These are phyloP conservation scores for Podospora conica DNA, from an alignment of 495 filamentous ascomycete species.

Conservation along the genomic window DNA sequence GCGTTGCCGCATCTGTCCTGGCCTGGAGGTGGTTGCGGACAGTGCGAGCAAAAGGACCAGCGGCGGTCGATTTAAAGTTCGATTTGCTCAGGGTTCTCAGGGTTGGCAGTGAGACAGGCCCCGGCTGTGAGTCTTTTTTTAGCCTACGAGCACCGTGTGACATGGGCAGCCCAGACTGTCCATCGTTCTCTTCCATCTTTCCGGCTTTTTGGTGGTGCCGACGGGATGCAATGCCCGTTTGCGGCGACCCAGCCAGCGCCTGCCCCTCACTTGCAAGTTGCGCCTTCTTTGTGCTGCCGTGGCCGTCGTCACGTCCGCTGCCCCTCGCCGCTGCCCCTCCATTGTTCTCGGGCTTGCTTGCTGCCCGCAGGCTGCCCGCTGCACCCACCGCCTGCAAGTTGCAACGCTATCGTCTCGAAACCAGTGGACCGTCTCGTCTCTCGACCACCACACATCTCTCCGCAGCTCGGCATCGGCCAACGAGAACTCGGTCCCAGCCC, in stretches of 20 bases:
- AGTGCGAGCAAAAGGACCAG: neutral
- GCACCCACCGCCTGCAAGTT: neutral
- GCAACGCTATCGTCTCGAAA: neutral
- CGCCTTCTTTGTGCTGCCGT: neutral
- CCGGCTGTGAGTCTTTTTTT: slow-evolving; percentile 1
- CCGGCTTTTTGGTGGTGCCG: neutral
- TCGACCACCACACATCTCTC: neutral
- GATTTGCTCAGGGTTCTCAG: neutral
- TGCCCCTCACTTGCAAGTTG: neutral
- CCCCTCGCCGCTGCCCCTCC: neutral
- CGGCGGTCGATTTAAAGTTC: neutral
- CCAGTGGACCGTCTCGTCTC: neutral
- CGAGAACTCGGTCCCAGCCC: neutral
- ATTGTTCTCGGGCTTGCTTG: neutral
- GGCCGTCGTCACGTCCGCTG: neutral
- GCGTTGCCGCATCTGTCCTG: neutral
- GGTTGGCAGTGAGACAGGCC: neutral
- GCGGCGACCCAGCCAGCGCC: too few relatives aligned
- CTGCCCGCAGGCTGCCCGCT: neutral
- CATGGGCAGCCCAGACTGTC: neutral
- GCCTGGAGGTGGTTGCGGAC: neutral
- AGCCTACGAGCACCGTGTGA: neutral
- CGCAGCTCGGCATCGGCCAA: neutral
- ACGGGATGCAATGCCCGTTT: neutral
- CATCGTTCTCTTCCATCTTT: neutral